A percentile compares a stretch with the other conserved stretches of the same genome.
phyloP scores from a whole-genome alignment of 306 rosid species.

The Quillaja saponaria region DNA sequence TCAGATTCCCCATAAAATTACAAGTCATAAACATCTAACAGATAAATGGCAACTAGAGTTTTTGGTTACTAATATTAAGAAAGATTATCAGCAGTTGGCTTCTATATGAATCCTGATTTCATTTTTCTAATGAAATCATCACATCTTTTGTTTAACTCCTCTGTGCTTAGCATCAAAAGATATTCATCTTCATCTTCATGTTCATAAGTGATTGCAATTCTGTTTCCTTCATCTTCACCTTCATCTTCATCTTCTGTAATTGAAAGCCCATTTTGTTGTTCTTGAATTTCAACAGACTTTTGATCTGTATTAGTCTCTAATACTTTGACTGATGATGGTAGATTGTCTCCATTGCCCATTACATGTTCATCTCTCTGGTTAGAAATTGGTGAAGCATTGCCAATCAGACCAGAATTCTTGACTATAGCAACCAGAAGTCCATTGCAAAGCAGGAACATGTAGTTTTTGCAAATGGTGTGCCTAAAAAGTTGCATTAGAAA shows the following conservation, averaged over 20 bases:
- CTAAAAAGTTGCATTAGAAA: slow-evolving; percentile 26
- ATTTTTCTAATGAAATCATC: slow-evolving; percentile 75
- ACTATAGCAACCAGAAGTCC: slow-evolving; percentile 42
- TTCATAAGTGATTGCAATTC: not conserved
- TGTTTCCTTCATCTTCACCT: not conserved
- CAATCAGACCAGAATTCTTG: slow-evolving; percentile 37
- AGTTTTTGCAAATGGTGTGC: slow-evolving; percentile 34
- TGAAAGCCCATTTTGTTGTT: not conserved
- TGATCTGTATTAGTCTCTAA: too few relatives aligned
- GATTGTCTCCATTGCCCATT: not conserved
- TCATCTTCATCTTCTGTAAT: not conserved
- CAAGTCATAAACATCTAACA: not conserved
- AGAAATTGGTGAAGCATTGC: slow-evolving; percentile 20
- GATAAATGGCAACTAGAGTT: slow-evolving; percentile 12
- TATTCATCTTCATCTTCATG: slow-evolving; percentile 20
- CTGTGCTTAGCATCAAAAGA: slow-evolving; percentile 25
- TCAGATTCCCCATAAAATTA: not conserved
- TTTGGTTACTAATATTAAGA: slow-evolving; percentile 15
- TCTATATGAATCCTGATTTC: slow-evolving; percentile 56
- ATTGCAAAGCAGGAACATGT: slow-evolving; percentile 51
- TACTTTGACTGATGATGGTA: too few relatives aligned
- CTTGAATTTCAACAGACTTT: too few relatives aligned
- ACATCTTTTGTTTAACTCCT: slow-evolving; percentile 75
- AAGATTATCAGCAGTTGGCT: slow-evolving; percentile 25
- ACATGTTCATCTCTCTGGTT: slow-evolving; percentile 11